Base-by-base conservation (phyloP, 176 grass and related monocot genomes). In the Pontederia crassipes region DNA sequence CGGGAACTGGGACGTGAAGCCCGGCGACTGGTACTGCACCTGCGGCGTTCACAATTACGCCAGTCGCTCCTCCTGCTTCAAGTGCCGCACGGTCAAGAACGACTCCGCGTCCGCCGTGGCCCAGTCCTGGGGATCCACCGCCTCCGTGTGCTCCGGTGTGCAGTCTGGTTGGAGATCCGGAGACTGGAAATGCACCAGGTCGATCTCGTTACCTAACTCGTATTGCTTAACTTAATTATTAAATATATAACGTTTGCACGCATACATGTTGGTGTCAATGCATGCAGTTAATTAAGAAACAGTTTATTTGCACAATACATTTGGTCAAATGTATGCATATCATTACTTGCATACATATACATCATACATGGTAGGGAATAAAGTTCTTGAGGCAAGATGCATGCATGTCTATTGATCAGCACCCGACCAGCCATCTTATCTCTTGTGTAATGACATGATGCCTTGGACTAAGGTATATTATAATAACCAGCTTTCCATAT, bases 101-200 rank as follows among this genome's bases (percentile, higher is more conserved):
- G 81, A 84, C 49, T 68, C 90, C 35, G 57, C 55, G 28, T 45
- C 68, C 10, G 79, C 75, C 58, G 83, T 95, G 12, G 84, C 86
- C 0, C 80, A 84, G 45, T 80, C 81, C 2, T 95, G 91, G 91
- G 91, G 78, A 1, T 87, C 65, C 78, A 56, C 73, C 64, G n/a
- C 27, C 18, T 59, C 78, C 24, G 72, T 57, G 6, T 27, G 12
- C 3, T 59, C 57, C 12, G 32, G 32, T 1, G 32, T 40, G 4
- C 86, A 81, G 15, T n/a, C 77, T 28, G 80, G 75, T 4, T 90
- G 84, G 91, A 95, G 84, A 54, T 77, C 86, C 3, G 91, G 91
- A 35, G 91, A 95, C 74, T 95, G 91, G 91, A 79, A 87, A 17
- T 95, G 91, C 71, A 62, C 86, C 52, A 89, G 90, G 89, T 95